Conservation (phyloP, 208 protist species). For the Balamuthia mandrillaris region DNA sequence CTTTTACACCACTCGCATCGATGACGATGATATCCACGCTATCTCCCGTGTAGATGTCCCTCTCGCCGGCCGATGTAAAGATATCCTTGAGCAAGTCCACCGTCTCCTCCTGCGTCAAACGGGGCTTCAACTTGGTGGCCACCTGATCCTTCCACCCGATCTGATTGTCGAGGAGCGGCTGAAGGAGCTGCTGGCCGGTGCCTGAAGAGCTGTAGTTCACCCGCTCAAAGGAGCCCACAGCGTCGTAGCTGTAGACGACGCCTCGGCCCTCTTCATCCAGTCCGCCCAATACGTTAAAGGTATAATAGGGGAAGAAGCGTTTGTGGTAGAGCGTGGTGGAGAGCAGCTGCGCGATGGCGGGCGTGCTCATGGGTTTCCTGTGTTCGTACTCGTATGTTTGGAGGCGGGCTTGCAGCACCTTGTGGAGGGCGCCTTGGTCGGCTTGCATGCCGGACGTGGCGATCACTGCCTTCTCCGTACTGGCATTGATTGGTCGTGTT, state of each 20-base stretch:
- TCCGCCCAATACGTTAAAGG: conserved; percentile 96
- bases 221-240: conserved; percentile 93
- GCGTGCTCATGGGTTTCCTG: conserved; percentile 83
- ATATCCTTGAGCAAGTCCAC: conserved; percentile 91
- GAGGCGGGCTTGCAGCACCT: conserved; percentile 84
- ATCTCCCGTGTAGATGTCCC: conserved; percentile 97
- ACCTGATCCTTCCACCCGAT: conserved; percentile 1
- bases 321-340: conserved; percentile 95
- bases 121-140: background rate
- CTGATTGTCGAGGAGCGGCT: conserved; percentile 96
- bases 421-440: conserved; percentile 91
- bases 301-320: conserved; percentile 99
- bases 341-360: conserved; percentile 92
- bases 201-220: conserved; percentile 87
- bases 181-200: conserved; percentile 86
- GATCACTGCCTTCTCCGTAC: conserved; percentile 84
- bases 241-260: conserved; percentile 96
- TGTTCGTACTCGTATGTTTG: conserved; percentile 88
- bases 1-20: conserved; percentile 48
- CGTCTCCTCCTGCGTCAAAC: conserved; percentile 73
- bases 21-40: conserved; percentile 89
- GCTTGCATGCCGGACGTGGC: conserved; percentile 94
- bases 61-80: conserved; percentile 90
- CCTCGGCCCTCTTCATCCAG: conserved; percentile 89
- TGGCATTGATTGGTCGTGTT: no score